Evolutionary conservation across 2,329 filamentous ascomycete genomes (phyloP), one percentile per base, ranked within the genome.

Genomic region (Colletotrichum echinochloae): DNA sequence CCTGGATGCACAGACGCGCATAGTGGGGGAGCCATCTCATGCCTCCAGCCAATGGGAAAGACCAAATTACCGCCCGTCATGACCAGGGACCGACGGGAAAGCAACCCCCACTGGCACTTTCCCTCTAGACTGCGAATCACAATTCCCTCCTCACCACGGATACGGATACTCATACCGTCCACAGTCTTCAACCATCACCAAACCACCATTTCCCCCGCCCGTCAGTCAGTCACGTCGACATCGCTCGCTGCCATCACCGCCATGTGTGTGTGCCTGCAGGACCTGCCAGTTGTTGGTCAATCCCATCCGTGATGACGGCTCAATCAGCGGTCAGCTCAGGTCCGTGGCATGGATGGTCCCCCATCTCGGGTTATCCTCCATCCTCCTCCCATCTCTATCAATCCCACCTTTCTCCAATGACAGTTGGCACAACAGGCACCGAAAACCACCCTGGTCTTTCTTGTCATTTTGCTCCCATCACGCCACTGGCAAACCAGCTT

Each of bases 41-140:
- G 18, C 20, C 26, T 55, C 11, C 37, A 63, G 60, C 77, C 71
- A 78, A 78, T 78, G 66, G 76, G 23, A 30, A 35, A 16, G 56
- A 33, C 30, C 44, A 14, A 60, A 37, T 78, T 77, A 64, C 75
- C 77, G 77, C 77, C 77, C 74, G 70, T 67, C 65, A 54, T 73
- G 71, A 71, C 23, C 37, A 59, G 64, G 64, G 57, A 60, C 49
- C 37, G 28, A 59, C 46, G 26, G 46, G 52, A 37, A 62, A 39
- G 68, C 18, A 51, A 30, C 63, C 49, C 49, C 59, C 57, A 60
- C 71, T 71, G 63, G 69, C 35, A 48, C 52, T 59, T 57, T 69
- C 41, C 39, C 46, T 63, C 52, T 44, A 39, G 6, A 18, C 49
- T 51, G 56, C 60, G 55, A 64, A 69, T 68, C 60, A 69, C 69